These are phyloP conservation scores for Phytophthora pini DNA, from an alignment of 352 stramenopile genomes.

Conservation along the genomic window DNA sequence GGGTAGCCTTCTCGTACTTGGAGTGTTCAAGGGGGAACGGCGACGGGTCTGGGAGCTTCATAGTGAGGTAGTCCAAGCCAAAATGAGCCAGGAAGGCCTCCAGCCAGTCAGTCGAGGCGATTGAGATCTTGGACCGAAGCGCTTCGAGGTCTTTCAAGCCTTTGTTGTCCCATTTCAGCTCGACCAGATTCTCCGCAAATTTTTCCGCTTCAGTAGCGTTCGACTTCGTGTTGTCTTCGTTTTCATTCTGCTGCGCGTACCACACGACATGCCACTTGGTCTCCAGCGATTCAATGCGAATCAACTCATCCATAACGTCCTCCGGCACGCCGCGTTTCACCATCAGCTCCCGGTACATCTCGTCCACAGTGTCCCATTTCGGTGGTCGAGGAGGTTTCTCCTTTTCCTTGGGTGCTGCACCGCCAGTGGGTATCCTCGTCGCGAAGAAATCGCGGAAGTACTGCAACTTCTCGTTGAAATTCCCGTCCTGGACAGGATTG, in stretches of 20 bases:
- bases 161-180: slow-evolving; percentile 87
- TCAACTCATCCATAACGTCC: slow-evolving; percentile 85
- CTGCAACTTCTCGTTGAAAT: slow-evolving; percentile 88
- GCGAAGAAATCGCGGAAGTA: slow-evolving; percentile 89
- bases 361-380: slow-evolving; percentile 77
- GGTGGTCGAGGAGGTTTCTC: slow-evolving; percentile 67
- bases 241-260: slow-evolving; percentile 86
- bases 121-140: slow-evolving; percentile 74
- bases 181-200: slow-evolving; percentile 77
- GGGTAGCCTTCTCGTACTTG: slow-evolving; percentile 83
- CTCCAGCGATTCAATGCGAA: slow-evolving; percentile 82
- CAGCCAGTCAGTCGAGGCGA: slow-evolving; percentile 77
- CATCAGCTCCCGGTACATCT: slow-evolving; percentile 87
- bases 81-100: slow-evolving; percentile 79
- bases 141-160: slow-evolving; percentile 77
- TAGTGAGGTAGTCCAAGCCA: slow-evolving; percentile 84
- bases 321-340: slow-evolving; percentile 81
- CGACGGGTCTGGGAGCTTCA: slow-evolving; percentile 86
- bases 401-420: slow-evolving; percentile 68
- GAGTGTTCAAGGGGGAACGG: slow-evolving; percentile 81
- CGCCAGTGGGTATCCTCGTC: slow-evolving; percentile 79
- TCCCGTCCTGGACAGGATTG: slow-evolving; percentile 72
- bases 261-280: slow-evolving; percentile 90
- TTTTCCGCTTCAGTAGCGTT: slow-evolving; percentile 66
- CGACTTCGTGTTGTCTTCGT: slow-evolving; percentile 67